Evolutionary conservation across 2,329 filamentous ascomycete species (phyloP).

Genomic region (Colletotrichum destructivum): DNA sequence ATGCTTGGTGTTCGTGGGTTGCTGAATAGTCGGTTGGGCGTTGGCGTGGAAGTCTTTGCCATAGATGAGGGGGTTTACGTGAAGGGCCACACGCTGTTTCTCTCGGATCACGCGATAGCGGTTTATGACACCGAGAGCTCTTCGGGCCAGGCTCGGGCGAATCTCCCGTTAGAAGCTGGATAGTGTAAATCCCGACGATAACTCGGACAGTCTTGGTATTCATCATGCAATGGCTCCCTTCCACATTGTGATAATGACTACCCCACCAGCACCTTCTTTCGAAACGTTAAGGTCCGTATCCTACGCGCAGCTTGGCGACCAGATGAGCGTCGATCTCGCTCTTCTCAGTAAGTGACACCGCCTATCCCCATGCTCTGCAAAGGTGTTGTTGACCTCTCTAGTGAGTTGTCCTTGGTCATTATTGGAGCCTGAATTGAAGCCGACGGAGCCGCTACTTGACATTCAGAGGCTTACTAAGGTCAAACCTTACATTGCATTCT

Average conservation of each 20-base stretch:
- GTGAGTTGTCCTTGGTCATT: not conserved
- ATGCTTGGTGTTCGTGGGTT: not conserved
- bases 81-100: constrained; percentile 1
- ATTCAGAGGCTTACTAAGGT: constrained; percentile 1
- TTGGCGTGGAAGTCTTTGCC: not conserved
- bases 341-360: constrained; percentile 46
- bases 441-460: not conserved
- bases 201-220: not conserved
- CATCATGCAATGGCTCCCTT: not conserved
- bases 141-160: not conserved
- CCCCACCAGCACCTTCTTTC: not conserved
- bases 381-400: constrained; percentile 2
- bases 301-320: constrained; percentile 48
- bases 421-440: not conserved
- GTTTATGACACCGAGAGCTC: not conserved
- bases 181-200: not conserved
- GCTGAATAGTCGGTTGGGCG: not conserved
- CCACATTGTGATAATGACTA: not conserved
- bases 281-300: constrained; percentile 42
- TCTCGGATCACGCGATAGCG: not conserved
- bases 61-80: not conserved
- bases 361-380: not conserved
- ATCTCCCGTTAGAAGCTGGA: not conserved
- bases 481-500: not conserved
- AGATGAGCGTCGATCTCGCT: constrained; percentile 46